phyloP scores from a whole-genome alignment of 305 asterid genomes.

The Fraxinus nigra region DNA sequence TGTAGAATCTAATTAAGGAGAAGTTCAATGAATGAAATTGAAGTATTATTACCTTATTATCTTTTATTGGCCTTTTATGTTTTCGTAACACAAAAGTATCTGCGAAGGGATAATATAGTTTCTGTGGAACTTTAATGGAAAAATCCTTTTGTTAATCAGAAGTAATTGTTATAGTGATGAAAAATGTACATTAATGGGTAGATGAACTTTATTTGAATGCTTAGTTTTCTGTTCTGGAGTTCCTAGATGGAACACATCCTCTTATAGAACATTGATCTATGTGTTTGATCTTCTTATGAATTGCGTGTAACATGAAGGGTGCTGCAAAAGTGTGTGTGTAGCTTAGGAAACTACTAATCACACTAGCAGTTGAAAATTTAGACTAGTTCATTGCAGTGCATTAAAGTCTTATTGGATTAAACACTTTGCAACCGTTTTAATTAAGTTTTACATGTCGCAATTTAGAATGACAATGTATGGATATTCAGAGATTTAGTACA shows the following conservation, averaged over 20 bases:
- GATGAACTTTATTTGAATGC: background rate
- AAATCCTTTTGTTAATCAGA: background rate
- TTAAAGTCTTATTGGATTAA: background rate
- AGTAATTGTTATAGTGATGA: background rate
- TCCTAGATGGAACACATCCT: background rate
- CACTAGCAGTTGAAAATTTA: slow-evolving; percentile 3
- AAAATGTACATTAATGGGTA: background rate
- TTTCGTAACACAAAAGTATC: background rate
- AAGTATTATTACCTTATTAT: background rate
- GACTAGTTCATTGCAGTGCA: background rate
- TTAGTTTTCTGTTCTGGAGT: background rate
- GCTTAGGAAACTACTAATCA: background rate
- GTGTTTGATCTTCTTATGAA: background rate
- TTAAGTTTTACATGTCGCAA: background rate
- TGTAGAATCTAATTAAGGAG: background rate
- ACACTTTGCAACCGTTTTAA: background rate
- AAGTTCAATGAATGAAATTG: background rate
- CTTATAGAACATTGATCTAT: background rate
- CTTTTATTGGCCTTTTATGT: background rate
- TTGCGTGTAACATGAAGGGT: background rate
- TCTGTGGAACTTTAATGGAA: background rate
- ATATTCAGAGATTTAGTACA: background rate
- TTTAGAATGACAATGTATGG: background rate
- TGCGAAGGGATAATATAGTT: background rate
- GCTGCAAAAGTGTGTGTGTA: slow-evolving; percentile 11